Evolutionary conservation across 208 protist species (phyloP).

Genomic region (Wallacemonas sp.): DNA sequence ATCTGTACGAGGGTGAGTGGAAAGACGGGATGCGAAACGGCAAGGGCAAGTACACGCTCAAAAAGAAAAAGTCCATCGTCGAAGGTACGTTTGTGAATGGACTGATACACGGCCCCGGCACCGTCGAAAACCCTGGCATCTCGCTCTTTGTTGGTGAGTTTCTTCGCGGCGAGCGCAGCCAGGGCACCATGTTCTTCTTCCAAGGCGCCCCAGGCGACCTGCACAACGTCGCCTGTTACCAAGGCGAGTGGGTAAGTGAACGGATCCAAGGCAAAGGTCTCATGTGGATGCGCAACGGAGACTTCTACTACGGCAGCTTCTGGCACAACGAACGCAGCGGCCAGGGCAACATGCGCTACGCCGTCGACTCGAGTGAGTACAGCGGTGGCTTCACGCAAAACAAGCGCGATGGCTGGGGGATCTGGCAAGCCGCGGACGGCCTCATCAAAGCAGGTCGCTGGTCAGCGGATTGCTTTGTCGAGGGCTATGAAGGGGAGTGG

Average conservation of each 20-base stretch:
- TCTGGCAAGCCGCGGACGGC: slow-evolving; percentile 57
- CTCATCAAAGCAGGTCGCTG: slow-evolving; percentile 65
- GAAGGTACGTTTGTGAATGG: slow-evolving; percentile 79
- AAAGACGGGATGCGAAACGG: slow-evolving; percentile 84
- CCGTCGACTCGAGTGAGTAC: slow-evolving; percentile 63
- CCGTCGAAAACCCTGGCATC: slow-evolving; percentile 59
- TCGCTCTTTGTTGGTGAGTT: slow-evolving; percentile 82
- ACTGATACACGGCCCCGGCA: slow-evolving; percentile 83
- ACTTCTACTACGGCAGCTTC: slow-evolving; percentile 82
- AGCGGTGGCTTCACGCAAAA: slow-evolving; percentile 69
- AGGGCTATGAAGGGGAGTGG: slow-evolving; percentile 91
- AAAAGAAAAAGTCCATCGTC: slow-evolving; percentile 73
- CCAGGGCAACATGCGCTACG: slow-evolving; percentile 78
- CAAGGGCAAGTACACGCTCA: slow-evolving; percentile 76
- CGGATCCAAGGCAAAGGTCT: slow-evolving; percentile 77
- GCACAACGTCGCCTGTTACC: slow-evolving; percentile 55
- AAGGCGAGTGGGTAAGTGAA: slow-evolving; percentile 88
- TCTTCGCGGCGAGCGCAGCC: slow-evolving; percentile 63
- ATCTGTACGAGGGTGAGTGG: slow-evolving; percentile 88
- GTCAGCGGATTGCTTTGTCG: slow-evolving; percentile 59
- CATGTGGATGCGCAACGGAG: slow-evolving; percentile 80
- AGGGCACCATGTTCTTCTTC: slow-evolving; percentile 77
- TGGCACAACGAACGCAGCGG: slow-evolving; percentile 62
- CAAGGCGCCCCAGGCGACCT: slow-evolving; percentile 10
- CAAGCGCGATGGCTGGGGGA: slow-evolving; percentile 62